phyloP scores from a whole-genome alignment of 148 eudicot species.

The Arbutus unedo region DNA sequence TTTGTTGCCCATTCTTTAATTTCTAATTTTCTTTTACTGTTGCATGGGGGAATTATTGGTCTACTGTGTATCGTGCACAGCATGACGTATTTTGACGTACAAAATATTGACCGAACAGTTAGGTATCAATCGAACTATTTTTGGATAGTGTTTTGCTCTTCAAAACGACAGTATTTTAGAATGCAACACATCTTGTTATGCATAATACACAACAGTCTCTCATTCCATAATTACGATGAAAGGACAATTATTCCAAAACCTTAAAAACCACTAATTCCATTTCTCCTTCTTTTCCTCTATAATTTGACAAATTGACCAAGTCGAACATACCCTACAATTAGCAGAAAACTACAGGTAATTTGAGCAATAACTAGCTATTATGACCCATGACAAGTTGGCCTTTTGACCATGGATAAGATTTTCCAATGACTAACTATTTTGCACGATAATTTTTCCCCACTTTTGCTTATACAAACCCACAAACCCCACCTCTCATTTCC shows the following conservation, averaged over 20 bases:
- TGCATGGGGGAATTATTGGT: too few species aligned
- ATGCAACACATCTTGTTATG: too few species aligned
- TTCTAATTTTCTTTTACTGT: too few species aligned
- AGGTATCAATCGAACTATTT: too few species aligned
- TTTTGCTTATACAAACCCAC: background rate
- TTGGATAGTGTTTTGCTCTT: too few species aligned
- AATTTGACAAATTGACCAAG: background rate
- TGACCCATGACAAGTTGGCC: background rate
- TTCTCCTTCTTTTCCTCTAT: background rate
- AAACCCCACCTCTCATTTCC: background rate
- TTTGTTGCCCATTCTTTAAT: too few species aligned
- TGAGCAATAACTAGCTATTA: background rate
- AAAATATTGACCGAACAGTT: too few species aligned
- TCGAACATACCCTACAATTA: background rate
- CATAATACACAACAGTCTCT: too few species aligned
- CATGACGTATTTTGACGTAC: too few species aligned
- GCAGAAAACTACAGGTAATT: too few species aligned
- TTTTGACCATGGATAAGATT: background rate
- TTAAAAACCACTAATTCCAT: background rate
- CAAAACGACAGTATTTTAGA: too few species aligned
- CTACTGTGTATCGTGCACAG: too few species aligned
- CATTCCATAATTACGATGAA: background rate
- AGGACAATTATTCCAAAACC: background rate
- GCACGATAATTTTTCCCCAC: background rate
- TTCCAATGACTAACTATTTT: background rate